Evolutionary conservation across 1,284 basidiomycete genomes (phyloP), one percentile per base, ranked within the genome.

Genomic region (Cutaneotrichosporon cavernicola): DNA sequence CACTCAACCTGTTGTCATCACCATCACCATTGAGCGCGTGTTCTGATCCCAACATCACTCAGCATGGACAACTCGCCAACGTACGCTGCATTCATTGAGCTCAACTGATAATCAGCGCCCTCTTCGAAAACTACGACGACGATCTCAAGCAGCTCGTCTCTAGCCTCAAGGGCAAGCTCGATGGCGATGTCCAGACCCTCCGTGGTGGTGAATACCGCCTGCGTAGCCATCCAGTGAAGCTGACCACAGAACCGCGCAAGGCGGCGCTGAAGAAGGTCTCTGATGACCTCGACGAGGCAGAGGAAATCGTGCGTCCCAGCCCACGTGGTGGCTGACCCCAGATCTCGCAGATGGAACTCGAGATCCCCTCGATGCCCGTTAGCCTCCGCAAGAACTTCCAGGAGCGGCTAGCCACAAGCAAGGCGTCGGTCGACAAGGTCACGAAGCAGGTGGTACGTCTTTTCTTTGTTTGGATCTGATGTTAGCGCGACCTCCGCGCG

Each of bases 311-410:
- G 73, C 66, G 84, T 74, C 14, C 5, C 11, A 34, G 18, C 5
- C 38, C 36, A 18, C 34, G 14, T 13, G 31, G 32, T 18, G 9
- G 21, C 62, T 65, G 5, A 67, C 61, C 1, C 16, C 71, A 96
- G 93, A 86, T 97, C 69, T 92, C 92, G 40, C 97, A 99, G 86
- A 98, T 99, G 96, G 95, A 98, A 81, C 90, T 99, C 67, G 97
- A 99, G 82, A 89, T 97, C n/a, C 93, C 95, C 75, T 90, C 91
- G 13, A 95, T 98, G 78, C 94, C 95, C 0, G 88, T 91, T 73
- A 90, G 90, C 36, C 84, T 94, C 70, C 86, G 89, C 56, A 81
- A 86, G 0, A 86, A 87, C 64, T 92, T 93, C 79, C 87, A 89
- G 63, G 76, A 85, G 30, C 88, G 91, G 66, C 86, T 95, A 57